Evolutionary conservation across 2,329 filamentous ascomycete species (phyloP), one percentile per base, ranked within the genome.

Genomic region (Colletotrichum noveboracense): DNA sequence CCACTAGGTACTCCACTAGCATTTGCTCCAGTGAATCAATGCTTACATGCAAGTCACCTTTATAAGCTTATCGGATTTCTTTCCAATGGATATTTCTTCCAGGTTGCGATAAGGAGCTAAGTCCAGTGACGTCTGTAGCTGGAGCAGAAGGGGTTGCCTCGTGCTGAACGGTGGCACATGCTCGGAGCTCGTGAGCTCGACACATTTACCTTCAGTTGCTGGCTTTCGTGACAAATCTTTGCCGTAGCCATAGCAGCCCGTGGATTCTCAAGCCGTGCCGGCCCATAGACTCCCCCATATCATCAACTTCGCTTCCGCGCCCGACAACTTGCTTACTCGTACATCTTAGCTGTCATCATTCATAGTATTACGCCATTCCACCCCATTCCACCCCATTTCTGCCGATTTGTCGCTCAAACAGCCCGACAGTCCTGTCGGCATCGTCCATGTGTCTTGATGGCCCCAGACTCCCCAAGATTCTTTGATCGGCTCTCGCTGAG

Each of bases 401-500:
- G 21, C n/a, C 38, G 7, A 36, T 55, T 24, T n/a, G 24, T 7
- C 16, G 28, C 28, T 24, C 12, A 21, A n/a, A 38, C 32, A 30
- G 67, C 34, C 67, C 66, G 55, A 34, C 69, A 48, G 55, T 30
- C 21, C 21, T n/a, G 43, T n/a, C 8, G 38, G 28, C 56, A 34
- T 58, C 36, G 28, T 48, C 28, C 13, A 74, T 66, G 71, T 58
- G 34, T 26, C 32, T 62, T 32, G 38, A 77, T 78, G 78, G 76
- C 76, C 26, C 52, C 74, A 13, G 52, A n/a, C 24, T 76, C 75
- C 13, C 74, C 75, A 10, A 72, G 70, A 7, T 78, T 79, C 28
- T 28, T 79, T 10, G 75, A 78, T 32, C 78, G 77, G 36, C 60
- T 79, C 43, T 77, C 76, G 48, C 66, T 64, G 21, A 75, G 48